Evolutionary conservation across 2,329 filamentous ascomycete species (phyloP), one percentile per base, ranked within the genome.

Genomic region (Cercospora beticola): DNA sequence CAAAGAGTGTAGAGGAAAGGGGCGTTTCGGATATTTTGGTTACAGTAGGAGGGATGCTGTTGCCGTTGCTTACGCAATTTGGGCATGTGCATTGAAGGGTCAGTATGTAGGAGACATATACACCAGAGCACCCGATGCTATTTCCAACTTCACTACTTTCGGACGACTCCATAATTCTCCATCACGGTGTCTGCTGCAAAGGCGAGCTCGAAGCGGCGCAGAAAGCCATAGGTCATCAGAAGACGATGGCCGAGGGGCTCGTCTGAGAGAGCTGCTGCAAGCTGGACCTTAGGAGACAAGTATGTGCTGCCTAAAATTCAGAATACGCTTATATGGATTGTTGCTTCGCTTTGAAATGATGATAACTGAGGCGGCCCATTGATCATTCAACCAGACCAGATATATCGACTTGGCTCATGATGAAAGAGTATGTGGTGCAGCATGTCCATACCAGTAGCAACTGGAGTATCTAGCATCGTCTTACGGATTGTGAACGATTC

Each of bases 11-110:
- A 16, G 63, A 56, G 23, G 62, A 43, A 14, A 49, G 31, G 49
- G 28, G 64, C 21, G 33, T 69, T 40, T 63, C 63, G n/a, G 76
- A 92, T 76, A 92, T 89, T 0, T 75, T 93, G 66, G 88, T 88
- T 10, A 91, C 90, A 2, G 86, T 93, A 16, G 85, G 85, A 28
- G 92, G 92, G 70, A 94, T 95, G 91, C 79, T 94, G 64, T 78
- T 95, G 65, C 92, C 92, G 14, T 84, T 94, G 52, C 81, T 94
- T 56, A 93, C 91, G 21, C 91, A 93, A 74, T 87, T 93, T 73
- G 92, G 92, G 3, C 91, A 94, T 78, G 89, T 90, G 76, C 90
- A 93, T 76, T 80, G 69, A 75, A n/a, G 33, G 36, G 26, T 21
- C 21, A 7, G 30, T 58, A 31, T 52, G 18, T 12, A 26, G 21